phyloP scores from a whole-genome alignment of 2,329 filamentous ascomycete species.

The Elsinoe perseae region DNA sequence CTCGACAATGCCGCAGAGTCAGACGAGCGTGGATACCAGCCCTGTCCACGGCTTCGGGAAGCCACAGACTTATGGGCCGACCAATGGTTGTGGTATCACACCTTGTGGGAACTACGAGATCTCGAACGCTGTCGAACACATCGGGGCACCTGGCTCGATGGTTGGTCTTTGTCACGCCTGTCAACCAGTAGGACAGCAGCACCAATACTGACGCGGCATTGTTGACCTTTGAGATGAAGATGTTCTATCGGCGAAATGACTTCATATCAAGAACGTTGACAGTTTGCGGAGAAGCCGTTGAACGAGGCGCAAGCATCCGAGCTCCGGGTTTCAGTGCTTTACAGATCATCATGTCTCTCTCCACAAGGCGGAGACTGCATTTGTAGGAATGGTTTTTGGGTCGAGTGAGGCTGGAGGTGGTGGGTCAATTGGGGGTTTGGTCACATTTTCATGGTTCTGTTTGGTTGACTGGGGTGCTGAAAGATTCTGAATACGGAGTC shows the following conservation, averaged over 20 bases:
- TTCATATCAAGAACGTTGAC: background rate
- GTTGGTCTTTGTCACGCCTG: slow-evolving; percentile 18
- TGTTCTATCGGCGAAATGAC: background rate
- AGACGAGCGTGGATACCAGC: background rate
- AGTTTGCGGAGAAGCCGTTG: slow-evolving; percentile 10
- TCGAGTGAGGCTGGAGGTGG: slow-evolving; percentile 2
- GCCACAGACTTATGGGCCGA: background rate
- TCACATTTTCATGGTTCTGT: background rate
- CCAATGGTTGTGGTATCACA: background rate
- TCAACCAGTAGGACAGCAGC: background rate
- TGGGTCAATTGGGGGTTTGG: background rate
- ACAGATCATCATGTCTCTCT: slow-evolving; percentile 1
- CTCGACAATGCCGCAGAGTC: background rate
- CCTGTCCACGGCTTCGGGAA: background rate
- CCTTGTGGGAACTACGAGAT: slow-evolving; percentile 19
- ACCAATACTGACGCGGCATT: background rate
- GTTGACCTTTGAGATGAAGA: slow-evolving; percentile 1
- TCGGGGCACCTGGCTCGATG: background rate
- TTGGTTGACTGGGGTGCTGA: background rate
- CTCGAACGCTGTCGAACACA: slow-evolving; percentile 16
- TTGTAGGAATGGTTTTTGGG: background rate
- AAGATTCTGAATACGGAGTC: background rate
- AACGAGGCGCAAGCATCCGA: slow-evolving; percentile 1
- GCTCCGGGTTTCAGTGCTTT: slow-evolving; percentile 5
- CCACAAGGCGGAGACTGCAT: background rate